These are phyloP conservation scores for Amanita phalloides DNA, from an alignment of 768 basidiomycete species.

Conservation along the genomic window DNA sequence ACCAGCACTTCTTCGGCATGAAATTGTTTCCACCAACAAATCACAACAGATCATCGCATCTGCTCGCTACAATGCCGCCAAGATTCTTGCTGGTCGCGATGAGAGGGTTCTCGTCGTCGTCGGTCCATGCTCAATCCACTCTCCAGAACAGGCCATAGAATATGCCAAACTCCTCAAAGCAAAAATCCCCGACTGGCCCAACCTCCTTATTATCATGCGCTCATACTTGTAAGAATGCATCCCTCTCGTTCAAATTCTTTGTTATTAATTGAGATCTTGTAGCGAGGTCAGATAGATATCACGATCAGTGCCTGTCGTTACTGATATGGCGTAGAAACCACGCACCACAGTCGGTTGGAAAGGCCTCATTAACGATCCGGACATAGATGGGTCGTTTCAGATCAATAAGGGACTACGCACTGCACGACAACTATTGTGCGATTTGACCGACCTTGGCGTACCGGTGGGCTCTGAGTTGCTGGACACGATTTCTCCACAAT, in stretches of 20 bases:
- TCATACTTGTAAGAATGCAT: slow-evolving; percentile 73
- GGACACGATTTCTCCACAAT: slow-evolving; percentile 72
- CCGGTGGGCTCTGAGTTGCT: slow-evolving; percentile 94
- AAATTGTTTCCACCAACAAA: slow-evolving; percentile 55
- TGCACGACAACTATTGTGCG: slow-evolving; percentile 82
- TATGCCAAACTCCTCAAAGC: slow-evolving; percentile 67
- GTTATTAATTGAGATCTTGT: slow-evolving; percentile 5
- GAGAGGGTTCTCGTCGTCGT: slow-evolving; percentile 85
- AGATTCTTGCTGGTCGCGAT: slow-evolving; percentile 75
- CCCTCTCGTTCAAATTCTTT: slow-evolving; percentile 4
- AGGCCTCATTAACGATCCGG: slow-evolving; percentile 90
- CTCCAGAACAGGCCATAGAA: slow-evolving; percentile 71
- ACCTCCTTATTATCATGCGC: slow-evolving; percentile 90
- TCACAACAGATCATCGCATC: slow-evolving; percentile 71
- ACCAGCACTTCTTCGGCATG: slow-evolving; percentile 82
- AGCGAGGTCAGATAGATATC: slow-evolving; percentile 20
- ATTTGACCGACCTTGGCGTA: slow-evolving; percentile 81
- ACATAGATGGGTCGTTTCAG: slow-evolving; percentile 88
- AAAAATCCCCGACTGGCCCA: slow-evolving; percentile 56
- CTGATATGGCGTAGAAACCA: slow-evolving; percentile 57
- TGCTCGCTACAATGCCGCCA: slow-evolving; percentile 70
- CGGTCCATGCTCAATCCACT: slow-evolving; percentile 95
- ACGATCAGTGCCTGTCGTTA: not conserved
- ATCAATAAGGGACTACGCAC: slow-evolving; percentile 95
- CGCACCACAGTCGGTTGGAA: slow-evolving; percentile 98